Percentiles rank a stretch among this genome's conserved stretches.
These are phyloP conservation scores for Aspergillus spinulosporus DNA, from an alignment of 2,329 filamentous ascomycete species.

Conservation along the genomic window DNA sequence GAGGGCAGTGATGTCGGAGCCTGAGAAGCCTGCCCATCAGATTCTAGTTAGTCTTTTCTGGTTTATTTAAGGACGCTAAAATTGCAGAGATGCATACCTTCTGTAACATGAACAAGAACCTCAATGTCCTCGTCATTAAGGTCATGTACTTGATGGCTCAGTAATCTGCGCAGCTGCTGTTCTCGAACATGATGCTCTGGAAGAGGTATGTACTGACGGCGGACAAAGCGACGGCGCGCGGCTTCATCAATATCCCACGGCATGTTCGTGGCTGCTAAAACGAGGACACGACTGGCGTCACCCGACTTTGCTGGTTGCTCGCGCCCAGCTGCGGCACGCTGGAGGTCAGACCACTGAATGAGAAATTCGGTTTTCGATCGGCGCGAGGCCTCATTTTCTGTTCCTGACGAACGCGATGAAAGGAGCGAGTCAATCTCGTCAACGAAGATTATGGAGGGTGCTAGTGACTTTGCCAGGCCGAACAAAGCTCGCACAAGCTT, in stretches of 20 bases:
- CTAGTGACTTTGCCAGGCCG: constrained; percentile 79
- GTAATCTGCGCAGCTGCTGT: constrained; percentile 72
- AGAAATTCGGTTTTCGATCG: constrained; percentile 97
- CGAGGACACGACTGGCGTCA: constrained; percentile 84
- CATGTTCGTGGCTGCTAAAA: constrained; percentile 91
- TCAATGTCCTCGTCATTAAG: constrained; percentile 71
- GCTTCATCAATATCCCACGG: constrained; percentile 99
- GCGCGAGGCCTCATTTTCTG: constrained; percentile 88
- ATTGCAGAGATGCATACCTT: constrained; percentile 57
- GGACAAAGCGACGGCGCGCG: constrained; percentile 82
- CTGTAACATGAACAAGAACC: constrained; percentile 73
- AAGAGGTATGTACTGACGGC: constrained; percentile 92
- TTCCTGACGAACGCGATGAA: constrained; percentile 71
- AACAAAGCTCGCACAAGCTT: constrained; percentile 94
- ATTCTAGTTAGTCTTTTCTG: constrained; percentile 13
- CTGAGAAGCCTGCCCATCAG: constrained; percentile 76
- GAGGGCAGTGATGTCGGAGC: constrained; percentile 92
- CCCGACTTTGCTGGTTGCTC: constrained; percentile 66
- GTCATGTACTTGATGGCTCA: constrained; percentile 85
- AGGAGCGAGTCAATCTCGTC: constrained; percentile 96
- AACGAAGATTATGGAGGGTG: constrained; percentile 96
- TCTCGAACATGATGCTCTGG: constrained; percentile 81
- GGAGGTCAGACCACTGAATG: constrained; percentile 94
- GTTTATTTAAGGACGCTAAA: background rate
- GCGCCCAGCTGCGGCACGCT: constrained; percentile 84